phyloP scores from a whole-genome alignment of 345 rosid species.

The Kandelia obovata region DNA sequence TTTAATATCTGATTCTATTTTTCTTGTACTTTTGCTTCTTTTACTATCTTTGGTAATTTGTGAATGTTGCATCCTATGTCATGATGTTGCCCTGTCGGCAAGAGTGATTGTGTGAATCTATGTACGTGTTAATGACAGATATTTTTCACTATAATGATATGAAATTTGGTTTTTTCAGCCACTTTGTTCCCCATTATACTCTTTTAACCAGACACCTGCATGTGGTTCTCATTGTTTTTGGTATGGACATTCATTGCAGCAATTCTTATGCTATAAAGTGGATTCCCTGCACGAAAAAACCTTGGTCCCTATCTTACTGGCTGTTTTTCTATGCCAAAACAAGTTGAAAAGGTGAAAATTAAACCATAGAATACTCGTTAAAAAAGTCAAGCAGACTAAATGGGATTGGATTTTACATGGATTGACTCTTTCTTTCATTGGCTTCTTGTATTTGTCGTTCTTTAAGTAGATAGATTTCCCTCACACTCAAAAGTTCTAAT shows the following conservation, averaged over 20 bases:
- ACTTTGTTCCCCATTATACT: constrained; percentile 2
- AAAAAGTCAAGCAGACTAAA: too few relatives aligned
- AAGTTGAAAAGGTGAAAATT: too few relatives aligned
- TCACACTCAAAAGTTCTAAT: too few relatives aligned
- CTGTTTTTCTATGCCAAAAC: background rate
- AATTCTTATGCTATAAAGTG: too few relatives aligned
- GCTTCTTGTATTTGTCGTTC: too few relatives aligned
- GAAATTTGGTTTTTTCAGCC: constrained; percentile 13
- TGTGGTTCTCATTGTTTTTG: constrained; percentile 18
- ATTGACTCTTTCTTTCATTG: background rate
- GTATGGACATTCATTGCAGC: background rate
- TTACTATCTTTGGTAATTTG: constrained; percentile 1
- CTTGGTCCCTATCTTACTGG: background rate
- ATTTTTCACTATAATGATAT: background rate
- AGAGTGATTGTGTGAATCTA: background rate
- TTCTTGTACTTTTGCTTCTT: background rate
- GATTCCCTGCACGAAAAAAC: too few relatives aligned
- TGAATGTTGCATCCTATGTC: constrained; percentile 14
- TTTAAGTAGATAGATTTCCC: background rate
- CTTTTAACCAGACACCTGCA: constrained; percentile 16
- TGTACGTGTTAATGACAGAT: background rate
- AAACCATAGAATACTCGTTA: too few relatives aligned
- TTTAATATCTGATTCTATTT: constrained; percentile 2
- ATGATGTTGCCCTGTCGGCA: constrained; percentile 18
- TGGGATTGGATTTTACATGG: constrained; percentile 3